These are phyloP conservation scores for Amanita molliuscula DNA, from an alignment of 768 basidiomycete genomes.

Conservation along the genomic window DNA sequence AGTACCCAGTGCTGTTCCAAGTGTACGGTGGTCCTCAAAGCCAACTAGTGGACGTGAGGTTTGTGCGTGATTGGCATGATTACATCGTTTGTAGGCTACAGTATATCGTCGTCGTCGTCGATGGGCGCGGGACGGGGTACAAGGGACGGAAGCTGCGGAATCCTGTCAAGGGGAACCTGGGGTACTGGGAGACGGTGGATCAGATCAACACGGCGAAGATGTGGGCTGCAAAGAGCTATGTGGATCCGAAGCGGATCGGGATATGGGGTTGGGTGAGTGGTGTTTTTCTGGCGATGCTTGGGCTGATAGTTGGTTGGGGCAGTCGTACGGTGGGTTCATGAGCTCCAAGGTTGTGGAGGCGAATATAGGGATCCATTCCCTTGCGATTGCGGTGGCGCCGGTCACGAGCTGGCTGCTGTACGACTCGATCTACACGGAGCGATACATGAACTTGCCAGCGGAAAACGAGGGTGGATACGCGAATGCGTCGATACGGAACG, in stretches of 20 bases:
- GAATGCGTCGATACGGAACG: conserved; percentile 80
- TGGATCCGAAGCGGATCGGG: conserved; percentile 82
- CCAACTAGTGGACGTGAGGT: conserved; percentile 65
- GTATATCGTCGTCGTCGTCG: conserved; percentile 82
- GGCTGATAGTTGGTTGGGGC: conserved; percentile 3
- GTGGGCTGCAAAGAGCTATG: conserved; percentile 82
- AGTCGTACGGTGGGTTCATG: conserved; percentile 98
- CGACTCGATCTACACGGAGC: conserved; percentile 94
- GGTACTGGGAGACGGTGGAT: conserved; percentile 82
- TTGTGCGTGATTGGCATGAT: conserved; percentile 73
- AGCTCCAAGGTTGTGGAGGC: conserved; percentile 88
- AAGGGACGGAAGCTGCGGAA: conserved; percentile 81
- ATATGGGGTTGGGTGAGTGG: conserved; percentile 94
- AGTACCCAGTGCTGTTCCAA: conserved; percentile 89
- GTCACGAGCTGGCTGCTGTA: conserved; percentile 84
- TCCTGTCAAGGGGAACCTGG: conserved; percentile 81
- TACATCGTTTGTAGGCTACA: conserved; percentile 74
- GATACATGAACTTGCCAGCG: conserved; percentile 85
- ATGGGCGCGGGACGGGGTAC: conserved; percentile 90
- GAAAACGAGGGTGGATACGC: conserved; percentile 82
- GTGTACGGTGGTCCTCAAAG: conserved; percentile 88
- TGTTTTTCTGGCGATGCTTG: background rate
- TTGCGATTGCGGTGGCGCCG: conserved; percentile 91
- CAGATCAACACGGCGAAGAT: conserved; percentile 84
- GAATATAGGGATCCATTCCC: conserved; percentile 77